Conservation (phyloP, 306 rosid genomes). For the Vicia villosa region DNA sequence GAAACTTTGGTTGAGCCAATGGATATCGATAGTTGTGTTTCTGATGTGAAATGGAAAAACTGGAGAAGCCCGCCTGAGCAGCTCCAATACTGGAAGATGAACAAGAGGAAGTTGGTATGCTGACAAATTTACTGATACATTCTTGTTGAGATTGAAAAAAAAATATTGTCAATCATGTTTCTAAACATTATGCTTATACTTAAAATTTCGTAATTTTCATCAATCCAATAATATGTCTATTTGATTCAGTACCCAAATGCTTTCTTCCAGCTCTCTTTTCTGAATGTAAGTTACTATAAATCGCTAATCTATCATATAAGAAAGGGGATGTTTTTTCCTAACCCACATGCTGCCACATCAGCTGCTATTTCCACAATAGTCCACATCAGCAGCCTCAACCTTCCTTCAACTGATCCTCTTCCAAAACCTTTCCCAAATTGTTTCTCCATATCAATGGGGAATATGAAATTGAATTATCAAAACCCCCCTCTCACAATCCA, state of each 20-base stretch:
- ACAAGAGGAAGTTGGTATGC: slow-evolving; percentile 95
- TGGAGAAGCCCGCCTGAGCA: slow-evolving; percentile 96
- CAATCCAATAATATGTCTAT: slow-evolving; percentile 12
- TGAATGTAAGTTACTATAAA: slow-evolving; percentile 17
- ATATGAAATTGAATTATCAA: too few relatives aligned
- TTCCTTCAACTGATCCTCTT: too few relatives aligned
- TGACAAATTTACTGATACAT: slow-evolving; percentile 33
- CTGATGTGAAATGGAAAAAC: slow-evolving; percentile 71
- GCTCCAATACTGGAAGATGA: slow-evolving; percentile 98
- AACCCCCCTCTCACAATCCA: too few relatives aligned
- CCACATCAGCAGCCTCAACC: too few relatives aligned
- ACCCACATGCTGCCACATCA: too few relatives aligned
- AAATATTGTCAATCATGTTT: slow-evolving; percentile 26
- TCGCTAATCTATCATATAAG: too few relatives aligned
- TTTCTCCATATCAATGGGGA: too few relatives aligned
- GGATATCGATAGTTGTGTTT: slow-evolving; percentile 62
- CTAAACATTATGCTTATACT: slow-evolving; percentile 1
- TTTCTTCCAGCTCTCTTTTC: slow-evolving; percentile 16
- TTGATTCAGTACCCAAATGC: slow-evolving; percentile 22
- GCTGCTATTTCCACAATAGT: too few relatives aligned
- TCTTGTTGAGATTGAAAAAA: slow-evolving; percentile 21
- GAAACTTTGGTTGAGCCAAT: slow-evolving; percentile 81
- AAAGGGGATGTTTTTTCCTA: too few relatives aligned
- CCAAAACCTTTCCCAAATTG: too few relatives aligned
- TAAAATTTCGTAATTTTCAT: not conserved